Evolutionary conservation across 179 eudicot genomes (phyloP).

Genomic region (Beta corolliflora): DNA sequence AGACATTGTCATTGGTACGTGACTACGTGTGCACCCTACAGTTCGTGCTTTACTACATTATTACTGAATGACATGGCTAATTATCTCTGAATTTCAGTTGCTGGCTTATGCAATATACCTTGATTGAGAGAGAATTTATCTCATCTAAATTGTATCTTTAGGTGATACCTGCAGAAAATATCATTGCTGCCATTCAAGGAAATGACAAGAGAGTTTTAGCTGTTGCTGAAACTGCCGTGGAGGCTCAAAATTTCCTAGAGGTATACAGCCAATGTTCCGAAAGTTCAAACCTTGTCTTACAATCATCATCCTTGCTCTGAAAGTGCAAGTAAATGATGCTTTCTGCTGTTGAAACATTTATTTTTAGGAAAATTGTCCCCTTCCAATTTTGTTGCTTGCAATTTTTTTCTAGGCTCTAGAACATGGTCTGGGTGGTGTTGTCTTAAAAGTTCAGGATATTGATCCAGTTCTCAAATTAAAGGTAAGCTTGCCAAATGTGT

Average conservation of each 20-base stretch:
- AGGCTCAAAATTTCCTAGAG: slow-evolving; percentile 85
- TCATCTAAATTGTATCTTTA: slow-evolving; percentile 21
- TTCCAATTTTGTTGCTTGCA: not conserved
- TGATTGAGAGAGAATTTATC: not conserved
- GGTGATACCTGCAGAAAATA: slow-evolving; percentile 96
- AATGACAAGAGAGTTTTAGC: slow-evolving; percentile 66
- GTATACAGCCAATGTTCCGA: slow-evolving; percentile 35
- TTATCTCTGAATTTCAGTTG: not conserved
- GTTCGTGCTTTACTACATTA: not conserved
- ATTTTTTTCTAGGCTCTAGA: slow-evolving; percentile 67
- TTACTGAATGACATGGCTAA: not conserved
- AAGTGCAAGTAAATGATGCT: not conserved
- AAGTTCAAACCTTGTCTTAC: not conserved
- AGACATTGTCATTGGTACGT: not conserved
- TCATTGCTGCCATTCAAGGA: slow-evolving; percentile 83
- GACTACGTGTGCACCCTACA: not conserved
- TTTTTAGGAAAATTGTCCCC: not conserved
- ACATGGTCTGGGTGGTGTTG: slow-evolving; percentile 84
- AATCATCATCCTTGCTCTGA: not conserved
- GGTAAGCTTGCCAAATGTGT: slow-evolving; percentile 40
- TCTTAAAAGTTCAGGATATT: slow-evolving; percentile 69
- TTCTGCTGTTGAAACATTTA: not conserved
- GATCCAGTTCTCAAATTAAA: slow-evolving; percentile 68
- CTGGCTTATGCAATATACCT: not conserved
- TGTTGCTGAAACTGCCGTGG: slow-evolving; percentile 57